Base-by-base conservation (phyloP, 2,329 filamentous ascomycete species). In the Sclerotinia trifoliorum region DNA sequence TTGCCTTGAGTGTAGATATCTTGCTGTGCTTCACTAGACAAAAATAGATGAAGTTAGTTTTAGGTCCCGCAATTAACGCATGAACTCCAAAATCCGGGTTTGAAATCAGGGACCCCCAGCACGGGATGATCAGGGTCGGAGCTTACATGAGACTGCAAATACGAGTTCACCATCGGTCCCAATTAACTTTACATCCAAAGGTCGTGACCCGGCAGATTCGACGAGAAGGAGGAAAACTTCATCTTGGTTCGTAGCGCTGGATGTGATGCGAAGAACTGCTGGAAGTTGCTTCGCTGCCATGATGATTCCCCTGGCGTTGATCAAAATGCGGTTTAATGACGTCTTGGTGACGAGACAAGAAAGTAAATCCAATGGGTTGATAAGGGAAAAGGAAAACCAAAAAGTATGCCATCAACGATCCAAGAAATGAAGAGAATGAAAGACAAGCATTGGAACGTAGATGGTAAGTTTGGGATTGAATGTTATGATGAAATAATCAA, bases 181-280 rank as follows among this genome's bases (percentile, higher is more conserved):
- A 46, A 89, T 82, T 42, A 93, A 78, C 75, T 87, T 88, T 58
- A 91, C 78, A 77, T 92, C 88, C 42, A 93, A 80, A 1, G 83
- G 82, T 68, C 48, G 81, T 79, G 49, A 80, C 81, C 67, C 81
- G 77, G 78, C 83, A 29, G 84, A 79, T 2, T 81, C 81, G 68
- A 88, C 84, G 73, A 90, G 83, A 24, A 91, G 75, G 29, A 93
- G 81, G 42, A 92, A 83, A 71, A 84, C 87, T 21, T 81, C 78
- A 58, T 81, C 80, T 57, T 83, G 71, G 29, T 70, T 71, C 21
- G 56, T 39, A 54, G 48, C 26, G 55, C 55, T 61, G 2, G 56
- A 83, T 69, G 83, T 80, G 71, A 92, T 80, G 70, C 86, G 85
- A 66, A 91, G 79, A 69, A 92, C 66, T 17, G 56, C 63, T 51